Percentiles rank a stretch among this genome's conserved stretches.
Evolutionary conservation across 176 grass and related monocot genomes (phyloP).

Genomic region (Guadua angustifolia): DNA sequence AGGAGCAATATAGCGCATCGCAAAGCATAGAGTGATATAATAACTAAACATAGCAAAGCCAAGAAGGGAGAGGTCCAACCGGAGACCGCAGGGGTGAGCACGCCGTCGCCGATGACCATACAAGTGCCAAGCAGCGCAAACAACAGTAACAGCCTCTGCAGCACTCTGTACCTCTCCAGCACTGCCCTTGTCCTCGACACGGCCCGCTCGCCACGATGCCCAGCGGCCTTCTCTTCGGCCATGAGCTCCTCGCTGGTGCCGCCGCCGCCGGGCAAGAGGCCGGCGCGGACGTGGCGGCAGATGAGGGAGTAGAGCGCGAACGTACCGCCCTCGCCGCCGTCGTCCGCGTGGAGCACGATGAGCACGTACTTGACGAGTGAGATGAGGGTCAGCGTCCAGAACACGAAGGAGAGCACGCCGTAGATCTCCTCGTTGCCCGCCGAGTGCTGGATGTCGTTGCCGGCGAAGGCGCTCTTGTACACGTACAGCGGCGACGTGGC

Average conservation of each 20-base stretch:
- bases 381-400: slow-evolving; percentile 97
- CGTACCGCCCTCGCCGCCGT: slow-evolving; percentile 95
- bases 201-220: not conserved
- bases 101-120: slow-evolving; percentile 97
- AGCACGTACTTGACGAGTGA: slow-evolving; percentile 95
- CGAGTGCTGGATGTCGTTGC: slow-evolving; percentile 86
- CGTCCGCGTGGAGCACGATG: slow-evolving; percentile 86
- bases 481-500: slow-evolving; percentile 97
- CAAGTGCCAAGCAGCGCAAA: slow-evolving; percentile 92
- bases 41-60: not conserved
- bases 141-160: slow-evolving; percentile 74
- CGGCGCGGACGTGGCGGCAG: slow-evolving; percentile 82
- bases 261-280: slow-evolving; percentile 68
- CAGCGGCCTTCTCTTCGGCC: slow-evolving; percentile 37
- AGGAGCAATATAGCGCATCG: slow-evolving; percentile 2
- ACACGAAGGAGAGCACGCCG: slow-evolving; percentile 96
- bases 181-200: slow-evolving; percentile 36
- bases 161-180: slow-evolving; percentile 75
- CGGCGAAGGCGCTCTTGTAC: slow-evolving; percentile 89
- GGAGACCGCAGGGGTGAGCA: slow-evolving; percentile 93
- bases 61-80: slow-evolving; percentile 55
- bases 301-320: slow-evolving; percentile 99
- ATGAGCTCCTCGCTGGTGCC: slow-evolving; percentile 69
- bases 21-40: slow-evolving; percentile 12
- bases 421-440: slow-evolving; percentile 96